Evolutionary conservation across 345 rosid species (phyloP).

Genomic region (Linum tenue): DNA sequence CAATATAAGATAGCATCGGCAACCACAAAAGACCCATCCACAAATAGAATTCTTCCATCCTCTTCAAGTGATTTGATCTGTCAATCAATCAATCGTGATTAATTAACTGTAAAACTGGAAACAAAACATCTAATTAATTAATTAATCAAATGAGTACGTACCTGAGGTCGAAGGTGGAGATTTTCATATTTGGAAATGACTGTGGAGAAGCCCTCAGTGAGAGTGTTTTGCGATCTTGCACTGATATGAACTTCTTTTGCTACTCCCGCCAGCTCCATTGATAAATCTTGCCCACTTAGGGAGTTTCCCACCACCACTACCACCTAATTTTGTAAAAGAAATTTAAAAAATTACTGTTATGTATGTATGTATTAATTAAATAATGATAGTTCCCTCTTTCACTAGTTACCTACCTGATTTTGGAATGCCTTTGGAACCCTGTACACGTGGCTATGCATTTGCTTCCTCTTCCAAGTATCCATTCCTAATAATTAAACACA

Average conservation of each 20-base stretch:
- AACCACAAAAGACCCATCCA: constrained; percentile 47
- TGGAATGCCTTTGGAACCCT: constrained; percentile 70
- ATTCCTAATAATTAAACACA: constrained; percentile 39
- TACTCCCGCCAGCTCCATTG: constrained; percentile 73
- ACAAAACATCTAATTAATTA: background rate
- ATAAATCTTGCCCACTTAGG: constrained; percentile 81
- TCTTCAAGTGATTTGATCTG: constrained; percentile 58
- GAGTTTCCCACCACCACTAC: constrained; percentile 83
- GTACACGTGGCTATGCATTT: constrained; percentile 74
- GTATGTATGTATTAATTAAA: too few species aligned
- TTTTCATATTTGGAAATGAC: constrained; percentile 55
- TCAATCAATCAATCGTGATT: background rate
- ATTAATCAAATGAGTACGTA: constrained; percentile 10
- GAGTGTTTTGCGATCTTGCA: constrained; percentile 38
- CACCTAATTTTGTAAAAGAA: constrained; percentile 26
- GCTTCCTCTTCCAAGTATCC: constrained; percentile 79
- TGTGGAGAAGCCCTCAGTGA: constrained; percentile 59
- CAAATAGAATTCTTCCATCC: constrained; percentile 55
- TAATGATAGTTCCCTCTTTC: background rate
- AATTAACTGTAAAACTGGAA: background rate
- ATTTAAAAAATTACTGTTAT: background rate
- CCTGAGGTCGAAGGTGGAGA: constrained; percentile 59
- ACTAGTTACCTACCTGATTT: constrained; percentile 39
- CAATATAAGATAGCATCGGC: constrained; percentile 76
- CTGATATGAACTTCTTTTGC: constrained; percentile 74